Evolutionary conservation across 1,284 basidiomycete genomes (phyloP).

Genomic region (Stygiomarasmius scandens): DNA sequence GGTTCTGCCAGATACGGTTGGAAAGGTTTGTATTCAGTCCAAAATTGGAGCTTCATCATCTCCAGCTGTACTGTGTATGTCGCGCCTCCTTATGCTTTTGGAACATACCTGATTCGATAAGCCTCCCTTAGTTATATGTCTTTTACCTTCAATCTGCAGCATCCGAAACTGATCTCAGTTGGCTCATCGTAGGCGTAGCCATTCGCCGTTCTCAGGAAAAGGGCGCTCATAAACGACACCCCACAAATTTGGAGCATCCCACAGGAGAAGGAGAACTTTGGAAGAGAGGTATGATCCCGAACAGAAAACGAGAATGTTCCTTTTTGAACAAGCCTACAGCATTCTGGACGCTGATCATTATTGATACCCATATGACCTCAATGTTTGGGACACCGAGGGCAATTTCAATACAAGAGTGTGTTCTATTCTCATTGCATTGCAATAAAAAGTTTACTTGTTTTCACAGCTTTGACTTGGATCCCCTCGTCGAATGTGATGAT

Average conservation of each 20-base stretch:
- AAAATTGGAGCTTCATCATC: conserved; percentile 57
- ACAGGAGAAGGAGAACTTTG: conserved; percentile 51
- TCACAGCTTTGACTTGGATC: conserved; percentile 14
- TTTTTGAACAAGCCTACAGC: too few species aligned
- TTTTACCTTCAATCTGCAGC: conserved; percentile 60
- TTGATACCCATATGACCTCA: conserved; percentile 2
- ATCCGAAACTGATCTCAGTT: conserved; percentile 63
- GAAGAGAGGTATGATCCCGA: conserved; percentile 55
- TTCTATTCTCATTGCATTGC: not conserved
- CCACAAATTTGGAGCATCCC: conserved; percentile 9
- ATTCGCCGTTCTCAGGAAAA: conserved; percentile 70
- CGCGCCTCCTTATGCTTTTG: not conserved
- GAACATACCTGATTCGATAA: too few species aligned
- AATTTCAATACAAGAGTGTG: conserved; percentile 21
- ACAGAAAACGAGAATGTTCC: conserved; percentile 41
- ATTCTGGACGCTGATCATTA: conserved; percentile 11
- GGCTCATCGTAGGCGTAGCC: conserved; percentile 72
- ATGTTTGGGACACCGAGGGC: conserved; percentile 18
- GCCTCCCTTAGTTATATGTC: conserved; percentile 39
- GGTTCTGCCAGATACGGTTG: conserved; percentile 59
- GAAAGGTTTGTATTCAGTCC: conserved; percentile 43
- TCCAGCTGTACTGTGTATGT: conserved; percentile 54
- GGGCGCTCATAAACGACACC: conserved; percentile 56
- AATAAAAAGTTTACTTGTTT: not conserved
- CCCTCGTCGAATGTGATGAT: conserved; percentile 14